Percentiles rank a stretch among this genome's conserved stretches.
phyloP scores from a whole-genome alignment of 1,139 yeast species.

The Blastobotrys serpentis region DNA sequence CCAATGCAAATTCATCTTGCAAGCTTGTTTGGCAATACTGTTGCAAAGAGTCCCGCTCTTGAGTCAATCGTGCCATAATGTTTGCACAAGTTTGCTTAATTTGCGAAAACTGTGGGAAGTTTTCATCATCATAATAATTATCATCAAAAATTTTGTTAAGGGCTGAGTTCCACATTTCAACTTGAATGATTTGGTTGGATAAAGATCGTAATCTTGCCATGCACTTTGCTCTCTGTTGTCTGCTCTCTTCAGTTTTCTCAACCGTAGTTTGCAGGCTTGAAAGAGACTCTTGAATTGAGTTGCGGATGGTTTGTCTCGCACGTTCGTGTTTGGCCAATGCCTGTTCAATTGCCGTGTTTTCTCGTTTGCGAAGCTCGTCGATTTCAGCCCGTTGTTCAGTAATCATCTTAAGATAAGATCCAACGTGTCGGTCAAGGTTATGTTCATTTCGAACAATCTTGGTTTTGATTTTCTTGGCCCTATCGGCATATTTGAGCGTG shows the following conservation, averaged over 20 bases:
- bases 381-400: slow-evolving; percentile 80
- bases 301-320: slow-evolving; percentile 20
- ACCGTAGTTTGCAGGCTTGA: slow-evolving; percentile 24
- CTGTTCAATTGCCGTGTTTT: slow-evolving; percentile 43
- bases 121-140: slow-evolving; percentile 11
- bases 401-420: slow-evolving; percentile 81
- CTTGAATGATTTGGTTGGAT: slow-evolving; percentile 25
- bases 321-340: slow-evolving; percentile 28
- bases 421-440: slow-evolving; percentile 79
- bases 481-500: slow-evolving; percentile 83
- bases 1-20: slow-evolving; percentile 20
- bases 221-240: slow-evolving; percentile 22
- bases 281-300: slow-evolving; percentile 29
- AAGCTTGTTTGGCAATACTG: slow-evolving; percentile 15
- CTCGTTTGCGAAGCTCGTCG: slow-evolving; percentile 62
- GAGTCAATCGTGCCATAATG: slow-evolving; percentile 15
- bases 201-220: slow-evolving; percentile 23
- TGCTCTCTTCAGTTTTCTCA: slow-evolving; percentile 22
- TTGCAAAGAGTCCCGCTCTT: slow-evolving; percentile 23
- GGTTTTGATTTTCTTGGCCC: slow-evolving; percentile 89
- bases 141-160: slow-evolving; percentile 10
- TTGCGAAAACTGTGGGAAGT: slow-evolving; percentile 8
- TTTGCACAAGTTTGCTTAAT: slow-evolving; percentile 5
- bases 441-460: slow-evolving; percentile 73
- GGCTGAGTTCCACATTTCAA: slow-evolving; percentile 19